phyloP scores from a whole-genome alignment of 768 basidiomycete species.

The Lactarius vividus region DNA sequence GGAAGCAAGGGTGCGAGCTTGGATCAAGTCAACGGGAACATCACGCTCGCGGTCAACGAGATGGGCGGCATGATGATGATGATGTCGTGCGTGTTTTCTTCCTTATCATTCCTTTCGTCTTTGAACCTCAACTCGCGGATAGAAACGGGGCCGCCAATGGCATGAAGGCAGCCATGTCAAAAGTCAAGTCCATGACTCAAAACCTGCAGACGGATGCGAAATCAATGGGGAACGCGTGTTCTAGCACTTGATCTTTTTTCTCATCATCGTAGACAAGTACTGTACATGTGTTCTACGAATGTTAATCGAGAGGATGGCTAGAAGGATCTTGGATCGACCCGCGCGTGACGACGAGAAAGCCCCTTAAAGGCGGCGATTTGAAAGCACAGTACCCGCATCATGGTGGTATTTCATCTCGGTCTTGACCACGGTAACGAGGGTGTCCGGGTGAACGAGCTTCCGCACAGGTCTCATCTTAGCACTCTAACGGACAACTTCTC shows the following conservation, averaged over 20 bases:
- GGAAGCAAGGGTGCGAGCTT: not conserved
- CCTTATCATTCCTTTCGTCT: too few relatives aligned
- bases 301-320: constrained; percentile 2
- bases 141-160: not conserved
- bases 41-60: not conserved
- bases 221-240: not conserved
- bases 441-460: not conserved
- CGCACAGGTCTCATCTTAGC: too few relatives aligned
- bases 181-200: not conserved
- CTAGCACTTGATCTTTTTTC: constrained; percentile 8
- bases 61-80: not conserved
- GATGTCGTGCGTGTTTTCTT: constrained; percentile 3
- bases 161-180: not conserved
- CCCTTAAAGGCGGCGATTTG: not conserved
- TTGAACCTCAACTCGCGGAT: not conserved
- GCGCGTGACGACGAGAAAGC: not conserved
- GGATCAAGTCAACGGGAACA: constrained; percentile 3
- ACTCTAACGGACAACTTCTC: not conserved
- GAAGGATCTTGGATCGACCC: not conserved
- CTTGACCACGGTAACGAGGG: not conserved
- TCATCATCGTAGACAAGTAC: not conserved
- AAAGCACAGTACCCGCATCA: too few relatives aligned
- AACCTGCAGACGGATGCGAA: not conserved
- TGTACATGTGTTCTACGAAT: constrained; percentile 3
- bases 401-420: not conserved